These are phyloP conservation scores for Lentinula detonsa DNA, from an alignment of 768 basidiomycete species.

Conservation along the genomic window DNA sequence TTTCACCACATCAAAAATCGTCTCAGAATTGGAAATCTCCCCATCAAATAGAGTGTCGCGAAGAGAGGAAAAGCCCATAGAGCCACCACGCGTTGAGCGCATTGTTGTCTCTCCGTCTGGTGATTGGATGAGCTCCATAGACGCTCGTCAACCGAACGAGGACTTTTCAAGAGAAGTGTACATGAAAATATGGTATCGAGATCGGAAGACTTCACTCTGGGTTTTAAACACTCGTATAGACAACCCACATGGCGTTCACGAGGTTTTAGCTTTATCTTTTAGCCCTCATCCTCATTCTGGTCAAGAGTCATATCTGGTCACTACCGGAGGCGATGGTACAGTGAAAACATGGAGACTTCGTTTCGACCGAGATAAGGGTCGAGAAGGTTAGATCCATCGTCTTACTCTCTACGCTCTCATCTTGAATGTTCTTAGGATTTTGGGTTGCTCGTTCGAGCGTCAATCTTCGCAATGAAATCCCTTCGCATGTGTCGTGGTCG, in stretches of 20 bases:
- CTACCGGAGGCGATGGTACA: slow-evolving; percentile 66
- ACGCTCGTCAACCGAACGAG: slow-evolving; percentile 64
- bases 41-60: slow-evolving; percentile 89
- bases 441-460: slow-evolving; percentile 81
- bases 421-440: slow-evolving; percentile 35
- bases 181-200: slow-evolving; percentile 92
- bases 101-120: slow-evolving; percentile 62
- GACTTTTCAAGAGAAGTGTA: slow-evolving; percentile 63
- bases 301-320: slow-evolving; percentile 47
- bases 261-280: slow-evolving; percentile 65
- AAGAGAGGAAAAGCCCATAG: slow-evolving; percentile 69
- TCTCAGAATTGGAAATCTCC: slow-evolving; percentile 87
- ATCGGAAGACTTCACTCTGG: slow-evolving; percentile 55
- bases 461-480: slow-evolving; percentile 59
- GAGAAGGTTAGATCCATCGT: slow-evolving; percentile 43
- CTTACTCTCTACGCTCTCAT: background rate
- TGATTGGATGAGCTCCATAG: slow-evolving; percentile 90
- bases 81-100: slow-evolving; percentile 70
- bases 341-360: slow-evolving; percentile 81
- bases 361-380: slow-evolving; percentile 36
- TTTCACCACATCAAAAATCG: slow-evolving; percentile 57
- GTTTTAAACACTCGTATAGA: slow-evolving; percentile 86
- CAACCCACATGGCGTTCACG: slow-evolving; percentile 68
- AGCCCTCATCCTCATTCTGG: slow-evolving; percentile 36
- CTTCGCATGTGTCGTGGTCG: slow-evolving; percentile 71